Evolutionary conservation across 2,329 filamentous ascomycete genomes (phyloP).

Genomic region (Neoarthrinium moseri): DNA sequence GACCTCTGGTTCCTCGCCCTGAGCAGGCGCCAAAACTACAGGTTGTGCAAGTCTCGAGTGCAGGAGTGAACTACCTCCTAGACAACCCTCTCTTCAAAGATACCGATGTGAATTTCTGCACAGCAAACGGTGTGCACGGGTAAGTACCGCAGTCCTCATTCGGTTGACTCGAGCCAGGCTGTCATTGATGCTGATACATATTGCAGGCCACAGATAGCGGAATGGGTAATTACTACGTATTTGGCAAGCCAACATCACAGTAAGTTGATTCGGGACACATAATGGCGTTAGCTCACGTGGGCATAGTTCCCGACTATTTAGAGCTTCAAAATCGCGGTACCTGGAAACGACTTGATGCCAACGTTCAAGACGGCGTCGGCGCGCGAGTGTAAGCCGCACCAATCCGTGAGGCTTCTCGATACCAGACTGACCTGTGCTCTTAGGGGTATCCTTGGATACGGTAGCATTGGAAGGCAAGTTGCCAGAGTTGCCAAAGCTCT

Average conservation of each 20-base stretch:
- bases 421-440: constrained; percentile 14
- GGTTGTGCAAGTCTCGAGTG: constrained; percentile 53
- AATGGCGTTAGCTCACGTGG: neutral
- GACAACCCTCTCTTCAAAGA: constrained; percentile 47
- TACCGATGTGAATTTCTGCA: constrained; percentile 49
- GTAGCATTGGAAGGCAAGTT: constrained; percentile 42
- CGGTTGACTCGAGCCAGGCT: neutral
- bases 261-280: constrained; percentile 24
- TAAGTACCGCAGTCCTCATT: constrained; percentile 26
- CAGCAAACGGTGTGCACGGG: constrained; percentile 59
- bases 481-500: constrained; percentile 52
- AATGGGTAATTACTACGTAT: constrained; percentile 55
- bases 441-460: constrained; percentile 42
- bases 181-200: neutral
- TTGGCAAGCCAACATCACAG: constrained; percentile 46
- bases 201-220: constrained; percentile 52
- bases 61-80: constrained; percentile 51
- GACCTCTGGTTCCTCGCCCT: constrained; percentile 38
- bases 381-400: constrained; percentile 50
- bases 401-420: neutral
- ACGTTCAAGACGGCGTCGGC: constrained; percentile 44
- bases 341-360: constrained; percentile 40
- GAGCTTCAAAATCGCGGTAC: constrained; percentile 15
- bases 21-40: constrained; percentile 46
- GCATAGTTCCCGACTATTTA: constrained; percentile 1